phyloP scores from a whole-genome alignment of 768 basidiomycete species.

The Exidia glandulosa region DNA sequence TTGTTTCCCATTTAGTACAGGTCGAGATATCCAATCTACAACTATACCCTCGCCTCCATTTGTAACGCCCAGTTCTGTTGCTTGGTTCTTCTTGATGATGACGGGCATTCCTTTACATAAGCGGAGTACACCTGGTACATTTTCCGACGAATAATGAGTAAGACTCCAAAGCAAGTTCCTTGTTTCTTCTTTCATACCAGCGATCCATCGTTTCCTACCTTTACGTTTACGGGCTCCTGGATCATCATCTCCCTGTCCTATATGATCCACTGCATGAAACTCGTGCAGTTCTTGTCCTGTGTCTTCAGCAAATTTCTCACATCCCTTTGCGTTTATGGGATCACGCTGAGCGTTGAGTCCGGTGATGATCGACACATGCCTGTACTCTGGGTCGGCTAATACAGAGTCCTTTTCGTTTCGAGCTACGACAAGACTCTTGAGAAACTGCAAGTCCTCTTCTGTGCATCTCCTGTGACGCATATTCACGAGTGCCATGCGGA shows the following conservation, averaged over 20 bases:
- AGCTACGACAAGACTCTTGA: neutral
- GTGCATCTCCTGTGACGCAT: neutral
- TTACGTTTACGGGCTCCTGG: neutral
- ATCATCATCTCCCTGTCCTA: too few relatives aligned
- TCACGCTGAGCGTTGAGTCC: too few relatives aligned
- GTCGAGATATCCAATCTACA: neutral
- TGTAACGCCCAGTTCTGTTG: neutral
- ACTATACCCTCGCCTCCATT: neutral
- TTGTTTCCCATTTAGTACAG: neutral
- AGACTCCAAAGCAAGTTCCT: neutral
- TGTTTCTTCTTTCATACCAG: neutral
- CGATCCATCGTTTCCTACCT: neutral
- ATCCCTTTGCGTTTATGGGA: too few relatives aligned
- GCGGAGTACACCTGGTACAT: neutral
- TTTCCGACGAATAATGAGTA: neutral
- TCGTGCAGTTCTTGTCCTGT: too few relatives aligned
- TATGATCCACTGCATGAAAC: too few relatives aligned
- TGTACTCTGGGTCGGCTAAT: neutral
- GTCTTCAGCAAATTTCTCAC: too few relatives aligned
- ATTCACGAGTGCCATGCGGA: constrained; percentile 16
- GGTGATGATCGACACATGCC: neutral
- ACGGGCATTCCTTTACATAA: neutral
- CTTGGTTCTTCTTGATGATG: neutral
- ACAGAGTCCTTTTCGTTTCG: too few relatives aligned
- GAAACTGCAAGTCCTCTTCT: neutral